These are phyloP conservation scores for Oenanthe sinensis DNA, from an alignment of 129 eudicot species.

Conservation along the genomic window DNA sequence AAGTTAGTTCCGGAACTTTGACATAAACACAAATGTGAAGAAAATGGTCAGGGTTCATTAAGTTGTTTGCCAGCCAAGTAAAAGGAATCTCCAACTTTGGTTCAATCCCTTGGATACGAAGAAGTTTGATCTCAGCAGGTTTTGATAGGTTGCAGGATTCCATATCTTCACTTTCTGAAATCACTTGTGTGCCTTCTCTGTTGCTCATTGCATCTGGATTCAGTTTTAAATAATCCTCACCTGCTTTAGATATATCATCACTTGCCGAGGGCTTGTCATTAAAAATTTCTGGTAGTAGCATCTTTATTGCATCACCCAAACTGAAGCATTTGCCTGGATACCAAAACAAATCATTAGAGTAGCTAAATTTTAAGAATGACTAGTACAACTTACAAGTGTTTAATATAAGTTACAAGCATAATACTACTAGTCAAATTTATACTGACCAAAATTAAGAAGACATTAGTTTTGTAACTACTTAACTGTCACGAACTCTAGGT, in stretches of 20 bases:
- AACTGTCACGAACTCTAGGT: neutral
- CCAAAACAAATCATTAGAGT: neutral
- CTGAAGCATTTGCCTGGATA: constrained; percentile 65
- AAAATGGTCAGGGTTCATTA: constrained; percentile 80
- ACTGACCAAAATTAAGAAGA: neutral
- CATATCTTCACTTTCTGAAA: constrained; percentile 16
- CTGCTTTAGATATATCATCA: constrained; percentile 12
- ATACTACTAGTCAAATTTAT: neutral
- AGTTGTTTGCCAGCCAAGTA: constrained; percentile 86
- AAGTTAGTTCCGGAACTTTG: constrained; percentile 34
- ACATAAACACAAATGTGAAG: constrained; percentile 82
- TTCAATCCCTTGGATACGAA: constrained; percentile 86
- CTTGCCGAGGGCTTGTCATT: constrained; percentile 14
- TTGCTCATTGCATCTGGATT: constrained; percentile 24
- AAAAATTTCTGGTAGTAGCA: constrained; percentile 66
- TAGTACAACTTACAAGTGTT: neutral
- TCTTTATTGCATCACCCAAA: constrained; percentile 65
- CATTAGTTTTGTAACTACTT: neutral
- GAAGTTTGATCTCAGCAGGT: constrained; percentile 43
- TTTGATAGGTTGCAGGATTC: constrained; percentile 19
- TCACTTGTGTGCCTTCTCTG: constrained; percentile 16
- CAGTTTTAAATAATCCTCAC: constrained; percentile 19
- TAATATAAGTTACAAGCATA: neutral
- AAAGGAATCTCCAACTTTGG: constrained; percentile 76
- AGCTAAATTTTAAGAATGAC: neutral